Evolutionary conservation across 345 rosid species (phyloP), one percentile per base, ranked within the genome.

Genomic region (Angophora floribunda): DNA sequence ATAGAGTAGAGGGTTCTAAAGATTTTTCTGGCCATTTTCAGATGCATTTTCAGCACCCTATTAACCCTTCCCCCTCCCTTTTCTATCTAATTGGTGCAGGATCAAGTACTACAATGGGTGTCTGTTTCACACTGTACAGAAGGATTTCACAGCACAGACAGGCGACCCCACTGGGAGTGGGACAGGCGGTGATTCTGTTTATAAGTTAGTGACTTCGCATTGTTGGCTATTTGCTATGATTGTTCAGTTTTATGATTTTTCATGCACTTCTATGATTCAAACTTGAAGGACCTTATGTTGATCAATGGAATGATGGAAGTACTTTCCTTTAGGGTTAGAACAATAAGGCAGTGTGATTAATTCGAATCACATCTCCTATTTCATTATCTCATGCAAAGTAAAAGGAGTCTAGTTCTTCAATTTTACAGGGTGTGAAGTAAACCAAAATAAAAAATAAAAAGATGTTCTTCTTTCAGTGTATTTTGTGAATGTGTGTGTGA

Each of bases 141-240:
- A 96, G 92, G 98, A 97, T 94, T 97, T 97, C 85, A 97, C 94
- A 51, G 93, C 95, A 36, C 95, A 93, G 87, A 92, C 99, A 3
- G 99, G 99, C 75, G 99, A 97, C 86, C 99, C 96, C 26, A 96
- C 98, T 85, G 98, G 99, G 44, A 95, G 97, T 0, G 99, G 99
- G 59, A 87, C 93, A 36, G 98, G 96, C 63, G 99, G 99, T 51
- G 97, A 98, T 90, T 98, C 99, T 0, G 88, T 97, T 44, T 98
- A 97, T 90, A 98, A 95, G 99, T 98, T 92, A 92, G 96, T 44
- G 85, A 30, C 63, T 41, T 19, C 70, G 59, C 36, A 24, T 44
- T 21, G 53, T 51, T 26, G 57, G 16, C 44, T 79, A 15, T 87
- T 75, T 59, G 36, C 41, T 86, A 86, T 78, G 79, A 12, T 51